These are phyloP conservation scores for Fusarium mexicanum DNA, from an alignment of 2,329 filamentous ascomycete species.

Conservation along the genomic window DNA sequence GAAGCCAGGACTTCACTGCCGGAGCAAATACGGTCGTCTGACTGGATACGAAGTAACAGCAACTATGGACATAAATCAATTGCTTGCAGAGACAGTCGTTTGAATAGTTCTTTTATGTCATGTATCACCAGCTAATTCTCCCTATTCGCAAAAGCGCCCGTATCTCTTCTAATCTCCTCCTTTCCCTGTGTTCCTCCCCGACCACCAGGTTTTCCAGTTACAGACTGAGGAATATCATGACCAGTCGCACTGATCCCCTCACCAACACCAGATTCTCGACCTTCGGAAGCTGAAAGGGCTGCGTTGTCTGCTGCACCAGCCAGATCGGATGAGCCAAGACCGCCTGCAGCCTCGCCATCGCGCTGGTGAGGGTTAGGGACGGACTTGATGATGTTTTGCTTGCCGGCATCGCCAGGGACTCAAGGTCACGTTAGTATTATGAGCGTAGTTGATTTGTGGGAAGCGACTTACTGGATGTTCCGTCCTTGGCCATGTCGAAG, in stretches of 20 bases:
- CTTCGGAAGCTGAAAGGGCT: neutral
- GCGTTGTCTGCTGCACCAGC: constrained; percentile 17
- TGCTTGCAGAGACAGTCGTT: fast-evolving
- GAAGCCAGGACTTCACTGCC: fast-evolving
- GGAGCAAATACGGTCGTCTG: fast-evolving
- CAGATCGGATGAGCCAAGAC: constrained; percentile 2
- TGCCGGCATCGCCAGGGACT: constrained; percentile 21
- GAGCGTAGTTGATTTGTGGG: fast-evolving
- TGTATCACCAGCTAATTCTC: neutral
- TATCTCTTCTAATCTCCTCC: constrained; percentile 1
- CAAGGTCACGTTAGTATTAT: fast-evolving
- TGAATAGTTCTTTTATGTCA: fast-evolving
- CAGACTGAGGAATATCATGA: constrained; percentile 13
- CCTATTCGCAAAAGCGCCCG: neutral
- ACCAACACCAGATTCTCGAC: neutral
- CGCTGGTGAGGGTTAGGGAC: constrained; percentile 16
- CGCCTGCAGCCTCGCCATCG: constrained; percentile 4
- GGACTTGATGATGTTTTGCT: constrained; percentile 16
- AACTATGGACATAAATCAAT: fast-evolving
- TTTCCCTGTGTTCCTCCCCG: constrained; percentile 13
- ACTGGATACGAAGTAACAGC: fast-evolving
- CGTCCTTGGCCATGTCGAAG: constrained; percentile 30
- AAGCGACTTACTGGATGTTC: neutral
- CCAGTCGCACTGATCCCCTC: constrained; percentile 11
- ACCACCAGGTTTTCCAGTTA: constrained; percentile 12